Base-by-base conservation (phyloP, 1,284 basidiomycete genomes). In the Apiotrichum montevideense region DNA sequence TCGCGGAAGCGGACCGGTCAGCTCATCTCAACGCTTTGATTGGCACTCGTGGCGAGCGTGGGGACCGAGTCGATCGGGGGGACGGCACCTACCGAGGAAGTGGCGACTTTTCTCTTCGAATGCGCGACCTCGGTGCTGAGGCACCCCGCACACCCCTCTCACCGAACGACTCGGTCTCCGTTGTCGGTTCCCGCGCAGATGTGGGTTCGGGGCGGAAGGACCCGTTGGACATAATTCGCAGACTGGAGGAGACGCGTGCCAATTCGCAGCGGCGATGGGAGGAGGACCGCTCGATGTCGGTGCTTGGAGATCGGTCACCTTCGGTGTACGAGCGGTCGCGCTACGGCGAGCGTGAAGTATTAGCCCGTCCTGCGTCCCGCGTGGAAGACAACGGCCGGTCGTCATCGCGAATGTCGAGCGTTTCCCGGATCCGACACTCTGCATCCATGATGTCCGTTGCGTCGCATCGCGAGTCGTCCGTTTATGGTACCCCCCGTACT, bases 91-190 rank as follows among this genome's bases (percentile, higher is more conserved):
- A 45, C 11, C 43, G 44, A 15, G 9, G 52, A 3, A 46, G 43
- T 32, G 21, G 35, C 46, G 46, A 48, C 32, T 42, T 54, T 42
- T 15, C 50, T 3, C 11, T 35, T 3, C 49, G 49, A 6, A 13
- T 41, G 13, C 39, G 40, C 8, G 39, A 35, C 8, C 46, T 37
- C 51, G 50, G 40, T 41, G 39, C 33, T n/a, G 50, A 51, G 37
- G 46, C 54, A 7, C 49, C 33, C 9, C 47, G 47, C 1, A 49
- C 35, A 2, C 47, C 47, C 4, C 46, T 71, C n/a, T 59, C 62
- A 3, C 72, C 72, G 1, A 66, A 63, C 37, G 73, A 74, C 57
- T 72, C 70, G 3, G 62, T 72, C 6, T 73, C 71, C 2, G 67
- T 63, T 0, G 66, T 71, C 0, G 71, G 70, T 2, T 35, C 41